Conservation (phyloP, 176 grass and related monocot genomes). For the Phyllostachys edulis region DNA sequence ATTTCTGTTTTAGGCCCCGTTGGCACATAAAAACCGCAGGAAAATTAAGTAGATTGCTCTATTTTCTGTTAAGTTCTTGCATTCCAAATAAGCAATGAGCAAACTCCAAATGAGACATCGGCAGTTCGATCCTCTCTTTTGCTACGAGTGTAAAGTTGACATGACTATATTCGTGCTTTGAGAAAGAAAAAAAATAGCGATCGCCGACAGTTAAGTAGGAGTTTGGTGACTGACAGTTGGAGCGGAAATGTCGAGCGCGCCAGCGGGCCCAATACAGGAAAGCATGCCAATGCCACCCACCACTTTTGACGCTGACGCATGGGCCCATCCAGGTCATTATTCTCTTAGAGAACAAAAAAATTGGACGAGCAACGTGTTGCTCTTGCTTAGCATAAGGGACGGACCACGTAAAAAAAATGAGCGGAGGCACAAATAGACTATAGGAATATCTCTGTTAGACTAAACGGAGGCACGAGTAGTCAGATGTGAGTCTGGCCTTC, state of each 20-base stretch:
- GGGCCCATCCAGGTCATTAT: neutral
- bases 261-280: neutral
- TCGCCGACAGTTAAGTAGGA: neutral
- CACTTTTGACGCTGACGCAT: neutral
- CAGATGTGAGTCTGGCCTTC: neutral
- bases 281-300: neutral
- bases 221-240: neutral
- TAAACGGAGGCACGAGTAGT: no score
- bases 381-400: neutral
- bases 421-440: no score
- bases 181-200: no score
- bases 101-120: neutral
- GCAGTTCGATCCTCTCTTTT: neutral
- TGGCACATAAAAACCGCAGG: no score
- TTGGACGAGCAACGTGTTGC: neutral
- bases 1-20: neutral
- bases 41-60: no score
- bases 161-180: neutral
- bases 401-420: no score
- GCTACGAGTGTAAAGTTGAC: neutral
- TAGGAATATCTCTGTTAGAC: no score
- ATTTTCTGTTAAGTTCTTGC: neutral
- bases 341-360: no score
- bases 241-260: neutral
- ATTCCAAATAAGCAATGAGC: neutral